Evolutionary conservation across 495 filamentous ascomycete species (phyloP), one percentile per base, ranked within the genome.

Genomic region (Aspergillus saccharolyticus): DNA sequence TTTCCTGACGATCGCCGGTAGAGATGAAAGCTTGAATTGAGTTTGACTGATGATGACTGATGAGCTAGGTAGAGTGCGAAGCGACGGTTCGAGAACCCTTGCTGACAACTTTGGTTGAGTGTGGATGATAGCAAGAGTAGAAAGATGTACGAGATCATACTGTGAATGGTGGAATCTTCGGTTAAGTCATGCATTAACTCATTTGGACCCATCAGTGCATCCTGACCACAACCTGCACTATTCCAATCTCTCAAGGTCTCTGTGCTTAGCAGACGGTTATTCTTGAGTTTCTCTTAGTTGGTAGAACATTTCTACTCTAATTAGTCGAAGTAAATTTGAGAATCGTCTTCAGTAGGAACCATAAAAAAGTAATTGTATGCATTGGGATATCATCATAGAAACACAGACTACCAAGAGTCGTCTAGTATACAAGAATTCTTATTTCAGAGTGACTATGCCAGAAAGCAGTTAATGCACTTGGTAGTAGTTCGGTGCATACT

Each of bases 401-500:
- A 22, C 19, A 21, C n/a, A 28, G 3, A 17, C 14, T 28, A 50
- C 22, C 22, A 16, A 28, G 16, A 28, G 14, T 17, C 44, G 14
- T 56, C 53, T 46, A 56, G 53, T 20, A 30, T 30, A 42, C 21
- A 59, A 53, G 39, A 5, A 28, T 28, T 14, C n/a, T 3, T 18
- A 7, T 30, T 30, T 1, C 10, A 30, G 2, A 8, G 10, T 15
- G 15, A 16, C 10, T 30, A 22, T 39, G 33, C 7, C 7, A 2
- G 33, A 15, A 10, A 39, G 7, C 24, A 22, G 28, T 64, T 55
- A 74, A 17, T 67, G 77, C 14, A 89, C 71, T 61, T 81, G 81
- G 72, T 97, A 97, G 67, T 89, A 97, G 45, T 85, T 84, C 0
- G 89, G 84, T 21, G 89, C 90, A 81, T 91, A 95, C 70, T 97